phyloP scores from a whole-genome alignment of 257 asterid species.

The Cordia subcordata region DNA sequence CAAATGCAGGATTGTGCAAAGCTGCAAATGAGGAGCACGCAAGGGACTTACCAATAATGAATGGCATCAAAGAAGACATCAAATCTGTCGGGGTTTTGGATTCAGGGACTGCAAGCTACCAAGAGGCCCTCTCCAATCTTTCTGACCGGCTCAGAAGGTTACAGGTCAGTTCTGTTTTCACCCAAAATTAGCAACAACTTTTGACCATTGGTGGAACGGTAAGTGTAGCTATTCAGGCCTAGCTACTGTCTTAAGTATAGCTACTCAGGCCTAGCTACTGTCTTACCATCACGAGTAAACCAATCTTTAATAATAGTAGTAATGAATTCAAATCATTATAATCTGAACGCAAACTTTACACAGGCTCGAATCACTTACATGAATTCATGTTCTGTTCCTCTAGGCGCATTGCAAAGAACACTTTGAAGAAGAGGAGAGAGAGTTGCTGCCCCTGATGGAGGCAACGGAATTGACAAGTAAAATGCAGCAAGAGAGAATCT shows the following conservation, averaged over 20 bases:
- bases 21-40: slow-evolving; percentile 90
- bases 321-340: no score
- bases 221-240: no score
- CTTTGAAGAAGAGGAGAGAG: slow-evolving; percentile 82
- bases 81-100: slow-evolving; percentile 85
- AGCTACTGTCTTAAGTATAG: no score
- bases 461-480: slow-evolving; percentile 55
- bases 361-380: no score
- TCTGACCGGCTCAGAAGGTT: slow-evolving; percentile 59
- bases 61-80: slow-evolving; percentile 95
- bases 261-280: no score
- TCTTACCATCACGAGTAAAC: no score
- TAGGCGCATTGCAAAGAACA: slow-evolving; percentile 78
- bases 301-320: no score
- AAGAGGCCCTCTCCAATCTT: slow-evolving; percentile 63
- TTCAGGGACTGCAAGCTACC: slow-evolving; percentile 71
- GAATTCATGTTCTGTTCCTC: neutral
- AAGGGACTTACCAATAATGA: slow-evolving; percentile 83
- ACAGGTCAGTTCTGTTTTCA: slow-evolving; percentile 36
- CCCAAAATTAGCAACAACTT: neutral
- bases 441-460: slow-evolving; percentile 85
- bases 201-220: no score
- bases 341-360: no score
- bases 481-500: slow-evolving; percentile 52
- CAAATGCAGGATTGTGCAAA: slow-evolving; percentile 79